Conservation (phyloP, 768 basidiomycete species). For the Crassisporium funariophilum region DNA sequence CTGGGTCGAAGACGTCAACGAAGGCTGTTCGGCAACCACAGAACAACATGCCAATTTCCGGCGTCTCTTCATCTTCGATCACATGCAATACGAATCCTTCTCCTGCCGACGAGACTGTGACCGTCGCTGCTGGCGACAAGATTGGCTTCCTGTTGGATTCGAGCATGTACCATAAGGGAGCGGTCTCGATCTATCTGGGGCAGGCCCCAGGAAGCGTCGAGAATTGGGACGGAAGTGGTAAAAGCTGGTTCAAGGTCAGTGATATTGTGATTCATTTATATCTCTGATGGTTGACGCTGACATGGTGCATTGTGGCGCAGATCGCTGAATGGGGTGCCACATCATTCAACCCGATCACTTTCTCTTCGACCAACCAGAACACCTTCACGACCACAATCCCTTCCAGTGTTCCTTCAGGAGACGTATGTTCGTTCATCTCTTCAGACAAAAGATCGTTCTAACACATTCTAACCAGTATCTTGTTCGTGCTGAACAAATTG, state of each 20-base stretch:
- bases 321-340: slow-evolving; percentile 39
- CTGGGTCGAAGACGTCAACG: slow-evolving; percentile 22
- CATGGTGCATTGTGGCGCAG: too few species aligned
- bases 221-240: slow-evolving; percentile 45
- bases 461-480: slow-evolving; percentile 31
- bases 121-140: slow-evolving; percentile 35
- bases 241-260: slow-evolving; percentile 51
- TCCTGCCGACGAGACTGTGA: slow-evolving; percentile 33
- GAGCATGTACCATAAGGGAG: slow-evolving; percentile 41
- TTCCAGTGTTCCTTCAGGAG: slow-evolving; percentile 37
- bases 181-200: slow-evolving; percentile 46
- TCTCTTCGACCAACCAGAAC: slow-evolving; percentile 25
- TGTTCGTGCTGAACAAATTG: slow-evolving; percentile 46
- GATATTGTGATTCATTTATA: slow-evolving; percentile 20
- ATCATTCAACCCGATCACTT: slow-evolving; percentile 33
- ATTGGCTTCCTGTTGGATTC: slow-evolving; percentile 40
- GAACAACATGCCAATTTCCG: slow-evolving; percentile 29
- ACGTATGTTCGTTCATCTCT: slow-evolving; percentile 23
- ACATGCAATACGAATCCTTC: slow-evolving; percentile 35
- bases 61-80: slow-evolving; percentile 27
- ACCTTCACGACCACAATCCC: slow-evolving; percentile 41
- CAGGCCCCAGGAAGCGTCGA: slow-evolving; percentile 41
- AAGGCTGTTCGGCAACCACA: slow-evolving; percentile 32
- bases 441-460: not conserved
- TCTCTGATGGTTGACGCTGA: too few species aligned